Base-by-base conservation (phyloP, 2,329 filamentous ascomycete species). In the Hortaea werneckii region DNA sequence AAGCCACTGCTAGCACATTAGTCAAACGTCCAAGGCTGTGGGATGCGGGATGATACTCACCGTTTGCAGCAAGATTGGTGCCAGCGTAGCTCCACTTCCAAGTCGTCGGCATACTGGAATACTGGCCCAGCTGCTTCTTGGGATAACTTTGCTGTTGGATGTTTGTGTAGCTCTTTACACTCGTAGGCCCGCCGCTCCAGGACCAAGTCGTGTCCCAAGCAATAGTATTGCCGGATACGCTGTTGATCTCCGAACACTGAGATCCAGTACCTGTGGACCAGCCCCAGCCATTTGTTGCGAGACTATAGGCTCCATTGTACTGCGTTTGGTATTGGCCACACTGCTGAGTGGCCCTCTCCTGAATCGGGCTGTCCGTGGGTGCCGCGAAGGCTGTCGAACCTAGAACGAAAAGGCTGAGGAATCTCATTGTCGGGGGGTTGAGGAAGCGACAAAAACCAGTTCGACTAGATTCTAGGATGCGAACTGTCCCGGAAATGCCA, bases 1-100 rank as follows among this genome's bases (percentile, higher is more conserved):
- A 81, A n/a, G 78, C 68, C 26, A 82, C 78, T 54, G 81, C 70
- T 43, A 75, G 74, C 37, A 76, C 65, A 12, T 34, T 6, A 12
- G 26, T 7, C 5, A 37, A 13, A 26, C 12, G n/a, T 37, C 12
- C 20, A 6, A 4, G 8, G 7, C 10, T 6, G 12, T 29, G 7
- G 29, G n/a, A 7, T 8, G 29, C 5, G 9, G 10, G 41, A 6
- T 5, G 7, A 9, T 10, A 34, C 43, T 37, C 20, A 47, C 40
- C 45, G 28, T 47, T 47, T 9, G 40, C 40, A n/a, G 40, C 35
- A 43, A 80, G 60, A 47, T 49, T 51, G 45, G 61, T 67, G 49
- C 70, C 73, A 29, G 67, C 68, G 64, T 79, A 79, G 37, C 46
- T 59, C 69, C 70, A 75, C 27, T 63, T 55, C 69, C 69, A 75